Conservation (phyloP, 2,329 filamentous ascomycete species). For the Claviceps africana region DNA sequence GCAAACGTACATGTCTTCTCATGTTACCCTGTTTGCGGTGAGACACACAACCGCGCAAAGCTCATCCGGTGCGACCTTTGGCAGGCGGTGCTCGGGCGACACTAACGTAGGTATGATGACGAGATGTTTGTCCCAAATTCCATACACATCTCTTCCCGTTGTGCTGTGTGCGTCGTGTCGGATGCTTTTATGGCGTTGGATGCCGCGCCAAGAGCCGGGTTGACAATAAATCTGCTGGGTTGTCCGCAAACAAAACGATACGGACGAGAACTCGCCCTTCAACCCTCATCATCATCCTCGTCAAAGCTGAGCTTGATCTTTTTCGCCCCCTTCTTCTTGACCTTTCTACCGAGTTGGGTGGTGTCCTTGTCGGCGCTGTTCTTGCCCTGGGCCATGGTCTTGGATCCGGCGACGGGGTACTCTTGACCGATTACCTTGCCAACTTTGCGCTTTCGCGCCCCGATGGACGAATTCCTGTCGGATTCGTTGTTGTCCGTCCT, state of each 20-base stretch:
- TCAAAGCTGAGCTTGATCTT: constrained; percentile 58
- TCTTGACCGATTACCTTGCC: constrained; percentile 22
- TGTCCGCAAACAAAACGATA: not conserved
- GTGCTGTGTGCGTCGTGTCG: not conserved
- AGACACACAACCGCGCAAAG: not conserved
- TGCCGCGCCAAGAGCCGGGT: not conserved
- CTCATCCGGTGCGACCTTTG: constrained; percentile 1
- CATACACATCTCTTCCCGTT: not conserved
- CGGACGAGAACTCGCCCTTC: constrained; percentile 10
- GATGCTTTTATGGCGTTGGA: not conserved
- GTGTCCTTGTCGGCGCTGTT: constrained; percentile 9
- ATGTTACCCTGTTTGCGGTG: not conserved
- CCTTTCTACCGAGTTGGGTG: constrained; percentile 17
- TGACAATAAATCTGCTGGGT: no score
- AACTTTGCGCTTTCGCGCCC: constrained; percentile 40
- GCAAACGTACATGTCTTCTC: not conserved
- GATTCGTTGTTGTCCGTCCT: constrained; percentile 8
- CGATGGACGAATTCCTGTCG: constrained; percentile 17
- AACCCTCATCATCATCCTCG: constrained; percentile 34
- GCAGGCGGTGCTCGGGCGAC: not conserved
- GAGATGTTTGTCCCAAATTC: not conserved
- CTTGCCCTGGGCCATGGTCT: constrained; percentile 4
- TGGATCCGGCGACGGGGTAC: constrained; percentile 14
- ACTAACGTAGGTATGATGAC: not conserved
- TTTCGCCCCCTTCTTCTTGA: constrained; percentile 39